Evolutionary conservation across 768 basidiomycete genomes (phyloP).

Genomic region (Hygrophoropsis aurantiaca): DNA sequence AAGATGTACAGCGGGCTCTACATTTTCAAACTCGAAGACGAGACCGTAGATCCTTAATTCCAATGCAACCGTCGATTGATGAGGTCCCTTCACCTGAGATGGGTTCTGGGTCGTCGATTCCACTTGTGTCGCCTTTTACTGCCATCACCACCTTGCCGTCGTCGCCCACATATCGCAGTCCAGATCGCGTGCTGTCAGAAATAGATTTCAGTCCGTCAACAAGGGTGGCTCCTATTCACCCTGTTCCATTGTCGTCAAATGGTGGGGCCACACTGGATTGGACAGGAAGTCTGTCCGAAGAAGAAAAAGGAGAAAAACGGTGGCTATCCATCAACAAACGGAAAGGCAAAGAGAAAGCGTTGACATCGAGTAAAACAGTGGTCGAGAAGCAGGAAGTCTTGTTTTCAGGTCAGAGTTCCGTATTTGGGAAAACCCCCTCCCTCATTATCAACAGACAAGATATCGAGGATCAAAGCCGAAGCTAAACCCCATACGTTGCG

Average conservation of each 20-base stretch:
- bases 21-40: constrained; percentile 74
- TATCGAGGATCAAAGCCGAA: constrained; percentile 50
- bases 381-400: constrained; percentile 60
- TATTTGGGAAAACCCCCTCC: neutral
- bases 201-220: constrained; percentile 74
- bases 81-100: constrained; percentile 25
- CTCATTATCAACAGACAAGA: constrained; percentile 45
- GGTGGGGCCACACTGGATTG: constrained; percentile 75
- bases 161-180: constrained; percentile 20
- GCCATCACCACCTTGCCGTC: constrained; percentile 11
- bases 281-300: constrained; percentile 55
- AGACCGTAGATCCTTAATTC: constrained; percentile 44
- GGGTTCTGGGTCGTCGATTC: constrained; percentile 25
- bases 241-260: constrained; percentile 67
- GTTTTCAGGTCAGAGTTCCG: constrained; percentile 49
- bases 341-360: constrained; percentile 52
- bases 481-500: constrained; percentile 54
- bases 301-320: constrained; percentile 56
- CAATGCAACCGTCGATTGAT: constrained; percentile 12
- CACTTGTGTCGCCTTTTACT: constrained; percentile 32
- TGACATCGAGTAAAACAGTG: constrained; percentile 40
- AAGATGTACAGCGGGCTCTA: constrained; percentile 77
- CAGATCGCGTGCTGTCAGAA: constrained; percentile 34
- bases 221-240: constrained; percentile 48
- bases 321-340: constrained; percentile 65